Evolutionary conservation across 805 yeast genomes (phyloP), one percentile per base, ranked within the genome.

Genomic region (Candida palmyrensis): DNA sequence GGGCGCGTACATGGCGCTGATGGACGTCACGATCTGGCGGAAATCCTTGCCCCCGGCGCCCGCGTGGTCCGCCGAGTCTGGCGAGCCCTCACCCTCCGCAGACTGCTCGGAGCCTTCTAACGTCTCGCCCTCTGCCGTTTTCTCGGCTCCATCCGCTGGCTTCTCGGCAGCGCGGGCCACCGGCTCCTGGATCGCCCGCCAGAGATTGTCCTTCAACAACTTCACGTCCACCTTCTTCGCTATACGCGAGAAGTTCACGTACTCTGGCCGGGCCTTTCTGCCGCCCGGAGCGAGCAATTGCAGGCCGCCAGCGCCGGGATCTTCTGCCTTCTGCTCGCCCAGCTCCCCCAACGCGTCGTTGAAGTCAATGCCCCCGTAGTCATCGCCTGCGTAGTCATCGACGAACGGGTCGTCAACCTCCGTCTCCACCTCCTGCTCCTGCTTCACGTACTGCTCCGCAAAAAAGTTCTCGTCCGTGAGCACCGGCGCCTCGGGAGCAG

Each of bases 391-490:
- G 6, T 56, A 60, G 37, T 44, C 49, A 31, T 56, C 64, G 27
- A 60, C 55, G 36, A 48, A 59, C 10, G 34, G 34, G 11, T 31
- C 25, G 25, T 20, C 32, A 21, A 11, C 11, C 17, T 25, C 16
- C 14, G 14, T 25, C 16, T 11, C 28, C 7, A n/a, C 17, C 24
- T 46, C 54, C 30, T 57, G 65, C 22, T 57, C 63, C 24, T 59
- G 54, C 31, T 66, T 57, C 32, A 68, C 62, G 52, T 79, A 82
- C 45, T 72, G 77, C 20, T 65, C 67, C 2, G 92, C 90, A 82
- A 89, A 86, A 47, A 69, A 82, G 21, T 74, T 68, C 40, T 80
- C 85, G 48, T 84, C 88, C 0, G 82, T 66, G 62, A 44, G 66
- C 18, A 65, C 63, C 8, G 53, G 52, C 9, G 45, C 51, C 2